phyloP scores from a whole-genome alignment of 2,329 filamentous ascomycete species.

The Botrytis galanthina region DNA sequence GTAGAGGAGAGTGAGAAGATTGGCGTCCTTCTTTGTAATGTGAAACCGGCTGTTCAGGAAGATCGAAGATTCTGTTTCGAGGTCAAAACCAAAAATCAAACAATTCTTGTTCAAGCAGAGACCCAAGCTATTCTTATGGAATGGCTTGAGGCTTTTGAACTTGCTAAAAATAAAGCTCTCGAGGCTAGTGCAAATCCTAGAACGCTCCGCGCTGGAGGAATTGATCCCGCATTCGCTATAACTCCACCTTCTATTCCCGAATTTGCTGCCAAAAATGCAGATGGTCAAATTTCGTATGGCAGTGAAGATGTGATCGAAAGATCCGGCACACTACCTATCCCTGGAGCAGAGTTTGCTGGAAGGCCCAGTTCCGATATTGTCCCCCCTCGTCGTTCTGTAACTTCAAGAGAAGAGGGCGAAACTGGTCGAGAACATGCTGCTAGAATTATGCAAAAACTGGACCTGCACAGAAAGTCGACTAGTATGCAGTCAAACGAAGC shows the following conservation, averaged over 20 bases:
- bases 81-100: slow-evolving; percentile 95
- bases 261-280: slow-evolving; percentile 77
- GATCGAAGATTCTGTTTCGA: slow-evolving; percentile 97
- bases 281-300: slow-evolving; percentile 52
- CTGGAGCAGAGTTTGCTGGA: slow-evolving; percentile 55
- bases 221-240: slow-evolving; percentile 84
- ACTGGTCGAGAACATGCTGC: slow-evolving; percentile 77
- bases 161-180: slow-evolving; percentile 88
- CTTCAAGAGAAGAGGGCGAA: slow-evolving; percentile 67
- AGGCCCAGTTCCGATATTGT: slow-evolving; percentile 75
- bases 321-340: slow-evolving; percentile 62
- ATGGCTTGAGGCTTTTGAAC: slow-evolving; percentile 91
- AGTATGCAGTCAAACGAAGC: slow-evolving; percentile 41
- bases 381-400: slow-evolving; percentile 51
- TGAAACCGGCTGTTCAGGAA: slow-evolving; percentile 86
- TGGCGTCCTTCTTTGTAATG: slow-evolving; percentile 88
- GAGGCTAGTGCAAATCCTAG: slow-evolving; percentile 61
- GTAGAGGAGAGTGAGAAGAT: slow-evolving; percentile 97
- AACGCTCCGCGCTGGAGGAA: slow-evolving; percentile 45
- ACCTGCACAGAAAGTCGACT: slow-evolving; percentile 77
- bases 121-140: slow-evolving; percentile 89
- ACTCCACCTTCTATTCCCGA: slow-evolving; percentile 84
- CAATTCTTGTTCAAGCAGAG: slow-evolving; percentile 85
- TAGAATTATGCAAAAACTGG: slow-evolving; percentile 88
- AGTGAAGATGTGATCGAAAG: slow-evolving; percentile 60